phyloP scores from a whole-genome alignment of 805 yeast species.

The Spencermartinsiella europaea region DNA sequence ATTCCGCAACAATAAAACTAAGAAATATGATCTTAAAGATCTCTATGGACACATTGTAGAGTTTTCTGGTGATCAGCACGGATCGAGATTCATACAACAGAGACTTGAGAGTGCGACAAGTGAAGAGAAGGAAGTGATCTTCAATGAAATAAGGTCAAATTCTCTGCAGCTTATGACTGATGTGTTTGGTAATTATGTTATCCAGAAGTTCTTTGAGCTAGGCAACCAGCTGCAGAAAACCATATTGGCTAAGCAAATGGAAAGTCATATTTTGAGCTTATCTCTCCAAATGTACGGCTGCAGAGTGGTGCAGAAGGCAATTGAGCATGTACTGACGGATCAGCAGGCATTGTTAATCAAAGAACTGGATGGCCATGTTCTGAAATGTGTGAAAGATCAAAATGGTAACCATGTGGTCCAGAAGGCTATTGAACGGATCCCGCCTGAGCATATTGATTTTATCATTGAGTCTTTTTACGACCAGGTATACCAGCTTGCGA shows the following conservation, averaged over 20 bases:
- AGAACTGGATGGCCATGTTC: constrained; percentile 61
- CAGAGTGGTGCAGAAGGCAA: constrained; percentile 90
- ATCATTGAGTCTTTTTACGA: constrained; percentile 58
- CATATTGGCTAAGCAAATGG: constrained; percentile 63
- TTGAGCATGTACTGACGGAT: constrained; percentile 60
- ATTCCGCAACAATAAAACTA: constrained; percentile 62
- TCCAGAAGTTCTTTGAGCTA: constrained; percentile 86
- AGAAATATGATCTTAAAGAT: constrained; percentile 62
- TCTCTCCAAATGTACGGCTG: constrained; percentile 97
- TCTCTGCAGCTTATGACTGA: constrained; percentile 83
- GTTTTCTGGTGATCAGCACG: constrained; percentile 93
- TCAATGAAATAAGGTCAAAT: constrained; percentile 73
- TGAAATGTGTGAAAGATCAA: constrained; percentile 82
- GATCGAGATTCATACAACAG: constrained; percentile 94
- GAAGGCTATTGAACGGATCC: constrained; percentile 83
- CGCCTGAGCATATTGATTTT: constrained; percentile 63
- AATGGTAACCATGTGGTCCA: constrained; percentile 98
- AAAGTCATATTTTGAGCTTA: constrained; percentile 65
- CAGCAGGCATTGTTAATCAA: constrained; percentile 64
- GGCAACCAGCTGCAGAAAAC: constrained; percentile 68
- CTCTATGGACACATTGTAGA: constrained; percentile 84
- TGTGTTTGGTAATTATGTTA: constrained; percentile 96
- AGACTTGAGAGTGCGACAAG: constrained; percentile 57
- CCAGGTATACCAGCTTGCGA: constrained; percentile 76
- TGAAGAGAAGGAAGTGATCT: constrained; percentile 75